Conservation (phyloP, 805 yeast genomes). For the Scheffersomyces lignosus region DNA sequence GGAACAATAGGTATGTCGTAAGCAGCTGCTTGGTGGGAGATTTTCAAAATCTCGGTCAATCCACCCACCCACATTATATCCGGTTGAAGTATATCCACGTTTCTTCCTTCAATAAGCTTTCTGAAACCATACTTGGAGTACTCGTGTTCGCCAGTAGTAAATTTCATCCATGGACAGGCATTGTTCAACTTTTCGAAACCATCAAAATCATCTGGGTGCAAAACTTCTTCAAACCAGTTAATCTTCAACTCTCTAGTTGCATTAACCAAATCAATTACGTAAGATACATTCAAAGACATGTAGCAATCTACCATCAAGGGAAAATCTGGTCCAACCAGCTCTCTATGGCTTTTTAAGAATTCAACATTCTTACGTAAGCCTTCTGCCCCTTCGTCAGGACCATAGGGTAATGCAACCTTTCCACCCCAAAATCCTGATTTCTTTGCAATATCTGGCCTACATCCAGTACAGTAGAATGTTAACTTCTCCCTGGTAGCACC, state of each 20-base stretch:
- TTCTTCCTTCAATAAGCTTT: constrained; percentile 50
- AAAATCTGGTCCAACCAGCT: constrained; percentile 50
- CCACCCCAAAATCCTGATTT: constrained; percentile 55
- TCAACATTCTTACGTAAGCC: constrained; percentile 48
- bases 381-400: constrained; percentile 51
- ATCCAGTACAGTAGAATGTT: constrained; percentile 51
- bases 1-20: constrained; percentile 55
- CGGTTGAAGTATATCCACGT: constrained; percentile 49
- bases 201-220: constrained; percentile 53
- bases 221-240: constrained; percentile 54
- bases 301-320: constrained; percentile 56
- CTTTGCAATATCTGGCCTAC: constrained; percentile 49
- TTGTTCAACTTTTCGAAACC: constrained; percentile 47
- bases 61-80: constrained; percentile 59
- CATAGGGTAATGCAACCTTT: constrained; percentile 50
- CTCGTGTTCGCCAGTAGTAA: constrained; percentile 56
- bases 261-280: constrained; percentile 44
- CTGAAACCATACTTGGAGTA: constrained; percentile 52
- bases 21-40: constrained; percentile 52
- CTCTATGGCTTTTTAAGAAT: constrained; percentile 44
- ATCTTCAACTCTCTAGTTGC: constrained; percentile 47
- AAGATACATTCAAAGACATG: constrained; percentile 51
- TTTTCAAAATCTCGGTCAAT: constrained; percentile 46
- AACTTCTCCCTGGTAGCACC: constrained; percentile 48
- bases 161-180: constrained; percentile 48